A percentile compares a stretch with the other conserved stretches of the same genome.
phyloP scores from a whole-genome alignment of 345 rosid species.

The Cardamine occulta region DNA sequence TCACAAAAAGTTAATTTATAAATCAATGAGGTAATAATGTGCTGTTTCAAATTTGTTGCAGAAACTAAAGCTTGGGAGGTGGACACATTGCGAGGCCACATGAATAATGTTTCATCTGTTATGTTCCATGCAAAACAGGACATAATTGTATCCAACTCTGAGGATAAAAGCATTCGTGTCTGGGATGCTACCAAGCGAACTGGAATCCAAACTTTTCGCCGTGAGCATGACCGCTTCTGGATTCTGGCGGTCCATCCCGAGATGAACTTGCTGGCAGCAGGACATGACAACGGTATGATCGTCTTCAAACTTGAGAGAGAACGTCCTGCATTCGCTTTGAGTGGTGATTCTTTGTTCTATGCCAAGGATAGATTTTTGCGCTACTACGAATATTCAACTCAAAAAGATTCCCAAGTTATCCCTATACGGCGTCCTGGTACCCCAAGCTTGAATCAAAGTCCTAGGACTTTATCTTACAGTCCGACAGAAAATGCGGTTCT shows the following conservation, averaged over 20 bases:
- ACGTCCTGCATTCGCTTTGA: slow-evolving; percentile 89
- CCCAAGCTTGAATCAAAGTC: slow-evolving; percentile 79
- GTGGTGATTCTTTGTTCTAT: slow-evolving; percentile 82
- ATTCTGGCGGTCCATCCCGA: slow-evolving; percentile 92
- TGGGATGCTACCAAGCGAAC: slow-evolving; percentile 97
- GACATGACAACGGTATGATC: slow-evolving; percentile 96
- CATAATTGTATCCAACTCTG: slow-evolving; percentile 95
- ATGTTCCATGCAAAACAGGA: slow-evolving; percentile 97
- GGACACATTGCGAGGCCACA: slow-evolving; percentile 95
- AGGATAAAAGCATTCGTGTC: slow-evolving; percentile 93
- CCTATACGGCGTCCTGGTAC: slow-evolving; percentile 90
- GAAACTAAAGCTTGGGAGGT: slow-evolving; percentile 99
- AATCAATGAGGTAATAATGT: background rate
- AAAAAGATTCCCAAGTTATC: slow-evolving; percentile 79
- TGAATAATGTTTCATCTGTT: slow-evolving; percentile 92
- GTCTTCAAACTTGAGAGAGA: slow-evolving; percentile 98
- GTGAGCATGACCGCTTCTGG: slow-evolving; percentile 98
- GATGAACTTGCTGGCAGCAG: slow-evolving; percentile 95
- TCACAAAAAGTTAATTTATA: background rate
- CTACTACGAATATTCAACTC: slow-evolving; percentile 78
- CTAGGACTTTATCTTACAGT: slow-evolving; percentile 93
- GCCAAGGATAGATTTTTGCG: slow-evolving; percentile 89
- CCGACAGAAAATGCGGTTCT: slow-evolving; percentile 95
- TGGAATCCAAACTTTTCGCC: slow-evolving; percentile 89
- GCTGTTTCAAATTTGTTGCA: slow-evolving; percentile 44